Conservation (phyloP, 163 green algal genomes). For the Scenedesmus sp. region DNA sequence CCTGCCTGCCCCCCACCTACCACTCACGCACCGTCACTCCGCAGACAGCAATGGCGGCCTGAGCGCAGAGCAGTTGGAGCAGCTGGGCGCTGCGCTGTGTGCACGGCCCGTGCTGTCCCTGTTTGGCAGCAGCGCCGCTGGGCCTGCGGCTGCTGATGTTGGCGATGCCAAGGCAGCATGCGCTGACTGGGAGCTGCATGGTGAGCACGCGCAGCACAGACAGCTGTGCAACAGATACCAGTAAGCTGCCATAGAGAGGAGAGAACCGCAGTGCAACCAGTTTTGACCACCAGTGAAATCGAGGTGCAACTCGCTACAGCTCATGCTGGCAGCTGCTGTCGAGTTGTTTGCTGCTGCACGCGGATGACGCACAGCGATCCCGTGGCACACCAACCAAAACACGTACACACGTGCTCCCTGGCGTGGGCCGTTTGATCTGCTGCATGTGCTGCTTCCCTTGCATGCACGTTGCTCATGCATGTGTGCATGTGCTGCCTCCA, state of each 20-base stretch:
- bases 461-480: not conserved
- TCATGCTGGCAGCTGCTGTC: not conserved
- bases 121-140: conserved; percentile 14
- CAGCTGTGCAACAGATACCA: no score
- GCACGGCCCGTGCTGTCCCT: conserved; percentile 19
- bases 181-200: conserved; percentile 32
- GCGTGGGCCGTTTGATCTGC: not conserved
- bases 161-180: not conserved
- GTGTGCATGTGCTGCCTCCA: conserved; percentile 11
- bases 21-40: no score
- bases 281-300: no score
- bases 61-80: conserved; percentile 28
- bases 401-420: not conserved
- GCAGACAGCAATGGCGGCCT: not conserved
- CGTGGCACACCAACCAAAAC: no score
- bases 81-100: conserved; percentile 17
- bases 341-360: not conserved
- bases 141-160: not conserved
- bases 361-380: no score
- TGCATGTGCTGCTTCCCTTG: not conserved
- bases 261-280: no score
- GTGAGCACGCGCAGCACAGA: not conserved
- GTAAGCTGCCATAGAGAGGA: no score
- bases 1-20: not conserved
- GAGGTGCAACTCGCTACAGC: no score